Evolutionary conservation across 1,139 yeast genomes (phyloP).

Genomic region (Taphrina communis): DNA sequence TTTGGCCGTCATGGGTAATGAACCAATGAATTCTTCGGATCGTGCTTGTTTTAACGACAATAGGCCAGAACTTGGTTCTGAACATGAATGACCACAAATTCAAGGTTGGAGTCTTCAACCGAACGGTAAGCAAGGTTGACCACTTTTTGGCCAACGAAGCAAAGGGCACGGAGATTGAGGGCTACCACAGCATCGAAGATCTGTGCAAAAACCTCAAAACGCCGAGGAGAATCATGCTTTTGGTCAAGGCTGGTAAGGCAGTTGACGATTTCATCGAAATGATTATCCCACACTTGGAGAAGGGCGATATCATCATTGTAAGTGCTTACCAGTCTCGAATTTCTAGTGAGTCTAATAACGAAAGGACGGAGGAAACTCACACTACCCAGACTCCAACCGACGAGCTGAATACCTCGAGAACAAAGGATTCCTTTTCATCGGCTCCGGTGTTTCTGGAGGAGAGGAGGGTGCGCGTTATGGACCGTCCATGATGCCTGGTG

Average conservation of each 20-base stretch:
- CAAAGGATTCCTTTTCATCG: slow-evolving; percentile 91
- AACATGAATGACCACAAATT: slow-evolving; percentile 98
- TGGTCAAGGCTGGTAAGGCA: slow-evolving; percentile 96
- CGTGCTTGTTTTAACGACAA: not conserved
- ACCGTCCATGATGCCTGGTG: slow-evolving; percentile 99
- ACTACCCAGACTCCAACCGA: slow-evolving; percentile 98
- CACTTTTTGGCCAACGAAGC: slow-evolving; percentile 93
- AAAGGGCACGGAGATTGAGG: slow-evolving; percentile 88
- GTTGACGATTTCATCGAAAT: slow-evolving; percentile 91
- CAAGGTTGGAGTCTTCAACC: slow-evolving; percentile 91
- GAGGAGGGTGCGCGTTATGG: slow-evolving; percentile 99
- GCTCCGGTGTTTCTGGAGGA: slow-evolving; percentile 99
- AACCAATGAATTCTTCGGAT: too few species aligned
- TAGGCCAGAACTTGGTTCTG: slow-evolving; percentile 73
- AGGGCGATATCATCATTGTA: slow-evolving; percentile 91
- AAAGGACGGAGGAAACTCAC: slow-evolving; percentile 97
- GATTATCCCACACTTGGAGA: slow-evolving; percentile 86
- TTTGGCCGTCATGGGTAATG: slow-evolving; percentile 94
- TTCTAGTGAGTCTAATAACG: too few species aligned
- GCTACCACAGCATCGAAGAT: slow-evolving; percentile 92
- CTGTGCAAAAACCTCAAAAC: slow-evolving; percentile 86
- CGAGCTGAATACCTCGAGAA: slow-evolving; percentile 86
- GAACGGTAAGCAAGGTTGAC: slow-evolving; percentile 95
- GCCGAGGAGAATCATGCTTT: slow-evolving; percentile 92
- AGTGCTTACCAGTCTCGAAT: not conserved